phyloP scores from a whole-genome alignment of 2,329 filamentous ascomycete species.

The Massarina eburnea region DNA sequence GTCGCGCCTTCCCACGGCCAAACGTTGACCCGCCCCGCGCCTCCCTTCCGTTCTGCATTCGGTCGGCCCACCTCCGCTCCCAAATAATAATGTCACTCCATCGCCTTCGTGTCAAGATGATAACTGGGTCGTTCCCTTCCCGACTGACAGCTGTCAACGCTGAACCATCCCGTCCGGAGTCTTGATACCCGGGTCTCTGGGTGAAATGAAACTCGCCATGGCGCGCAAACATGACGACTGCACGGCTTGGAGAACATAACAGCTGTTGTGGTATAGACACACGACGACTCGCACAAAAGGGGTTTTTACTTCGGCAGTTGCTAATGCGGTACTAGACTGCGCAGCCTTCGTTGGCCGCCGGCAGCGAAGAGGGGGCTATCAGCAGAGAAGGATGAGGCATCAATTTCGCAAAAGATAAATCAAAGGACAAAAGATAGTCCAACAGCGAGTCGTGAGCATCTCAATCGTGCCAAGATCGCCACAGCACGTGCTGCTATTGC shows the following conservation, averaged over 20 bases:
- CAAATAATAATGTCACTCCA: background rate
- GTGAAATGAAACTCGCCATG: constrained; percentile 12
- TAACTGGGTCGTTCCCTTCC: constrained; percentile 4
- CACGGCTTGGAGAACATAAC: background rate
- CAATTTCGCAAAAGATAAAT: too few species aligned
- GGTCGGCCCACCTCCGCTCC: background rate
- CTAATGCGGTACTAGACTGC: too few species aligned
- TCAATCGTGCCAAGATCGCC: background rate
- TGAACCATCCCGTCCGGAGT: constrained; percentile 1
- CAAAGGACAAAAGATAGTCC: too few species aligned
- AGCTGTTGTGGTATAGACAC: background rate
- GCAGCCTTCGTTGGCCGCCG: too few species aligned
- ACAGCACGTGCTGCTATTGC: background rate
- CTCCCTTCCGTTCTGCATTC: background rate
- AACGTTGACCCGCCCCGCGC: background rate
- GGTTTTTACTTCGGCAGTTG: too few species aligned
- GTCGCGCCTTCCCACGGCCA: background rate
- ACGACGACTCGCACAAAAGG: background rate
- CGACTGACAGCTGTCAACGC: constrained; percentile 1
- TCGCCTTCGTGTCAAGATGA: background rate
- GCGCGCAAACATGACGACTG: constrained; percentile 6
- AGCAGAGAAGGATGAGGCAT: too few species aligned
- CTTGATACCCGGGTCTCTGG: constrained; percentile 1
- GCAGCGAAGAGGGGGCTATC: too few species aligned
- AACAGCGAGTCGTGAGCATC: background rate